Base-by-base conservation (phyloP, 208 protist species). In the Leishmania gerbilli region DNA sequence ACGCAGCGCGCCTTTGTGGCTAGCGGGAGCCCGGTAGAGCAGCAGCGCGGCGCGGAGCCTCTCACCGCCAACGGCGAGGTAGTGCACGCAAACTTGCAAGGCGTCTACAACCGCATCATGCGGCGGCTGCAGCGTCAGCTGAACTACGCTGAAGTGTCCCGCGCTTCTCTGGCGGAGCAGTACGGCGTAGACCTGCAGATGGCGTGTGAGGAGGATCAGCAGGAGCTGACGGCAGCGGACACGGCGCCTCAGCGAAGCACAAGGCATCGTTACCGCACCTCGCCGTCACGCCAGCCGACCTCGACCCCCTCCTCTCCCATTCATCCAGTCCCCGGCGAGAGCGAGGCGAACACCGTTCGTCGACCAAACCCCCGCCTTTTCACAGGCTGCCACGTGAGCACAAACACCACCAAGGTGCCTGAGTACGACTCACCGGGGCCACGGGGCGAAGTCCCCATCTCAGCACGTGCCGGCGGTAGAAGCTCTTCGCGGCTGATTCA, bases 31-130 rank as follows among this genome's bases (percentile, higher is more conserved):
- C 2, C 40, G 51, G 76, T 45, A 53, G 76, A 17, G 60, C 60
- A 51, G n/a, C 40, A 47, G 60, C 42, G n/a, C 47, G 40, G 13
- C 27, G 19, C 62, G 4, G 51, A 17, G 19, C 67, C 69, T 31
- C 64, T 79, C 27, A 84, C 55, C 17, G 40, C 77, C 0, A 55
- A 55, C 55, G 80, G 74, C 42, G 84, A 84, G 8, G 85, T 87
- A 0, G 69, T 97, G 21, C 91, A 96, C 75, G 86, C 88, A 3
- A 95, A 95, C 37, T 77, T 97, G 77, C 88, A 96, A 49, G 77
- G 81, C 40, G 84, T 96, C n/a, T 98, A 94, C 85, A 83, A 87
- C 7, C 92, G 92, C 56, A 93, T 98, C 56, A 98, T 96, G 93
- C 91, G 92, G 0, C 90, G 87, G 17, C 84, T 98, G 84, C 95